These are phyloP conservation scores for Leavenworthia alabamica DNA, from an alignment of 345 rosid genomes.

Conservation along the genomic window DNA sequence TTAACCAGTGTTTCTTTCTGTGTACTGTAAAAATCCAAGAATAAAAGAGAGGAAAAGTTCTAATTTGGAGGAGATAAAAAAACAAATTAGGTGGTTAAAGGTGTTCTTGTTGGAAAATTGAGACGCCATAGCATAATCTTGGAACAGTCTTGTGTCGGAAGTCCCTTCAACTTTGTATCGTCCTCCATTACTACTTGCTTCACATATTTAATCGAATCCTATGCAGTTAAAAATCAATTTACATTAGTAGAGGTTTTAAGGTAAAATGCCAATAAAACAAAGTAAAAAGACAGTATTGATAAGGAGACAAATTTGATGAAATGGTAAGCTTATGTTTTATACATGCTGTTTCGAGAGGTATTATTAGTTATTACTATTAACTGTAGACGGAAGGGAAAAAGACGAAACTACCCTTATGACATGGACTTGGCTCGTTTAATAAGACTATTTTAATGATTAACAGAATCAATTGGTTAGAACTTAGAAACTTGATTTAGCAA, in stretches of 20 bases:
- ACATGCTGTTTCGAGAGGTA: neutral
- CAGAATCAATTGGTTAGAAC: neutral
- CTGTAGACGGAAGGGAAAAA: neutral
- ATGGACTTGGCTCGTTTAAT: neutral
- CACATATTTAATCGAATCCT: slow-evolving; percentile 84
- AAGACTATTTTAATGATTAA: neutral
- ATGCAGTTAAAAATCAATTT: neutral
- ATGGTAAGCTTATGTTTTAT: neutral
- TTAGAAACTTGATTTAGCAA: neutral
- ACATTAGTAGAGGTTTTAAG: neutral
- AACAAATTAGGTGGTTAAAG: slow-evolving; percentile 23
- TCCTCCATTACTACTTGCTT: slow-evolving; percentile 76
- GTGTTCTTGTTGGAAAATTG: slow-evolving; percentile 29
- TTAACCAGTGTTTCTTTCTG: neutral
- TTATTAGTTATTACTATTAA: neutral
- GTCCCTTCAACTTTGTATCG: slow-evolving; percentile 69
- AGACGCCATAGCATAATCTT: slow-evolving; percentile 87
- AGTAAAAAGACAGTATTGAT: neutral
- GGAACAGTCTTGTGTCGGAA: slow-evolving; percentile 66
- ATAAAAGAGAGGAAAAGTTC: neutral
- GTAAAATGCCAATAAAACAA: neutral
- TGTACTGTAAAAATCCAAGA: neutral
- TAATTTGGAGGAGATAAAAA: slow-evolving; percentile 13
- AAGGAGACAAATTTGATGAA: neutral
- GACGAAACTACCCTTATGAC: neutral